Conservation (phyloP, 2,329 filamentous ascomycete genomes). For the Sclerotinia glacialis region DNA sequence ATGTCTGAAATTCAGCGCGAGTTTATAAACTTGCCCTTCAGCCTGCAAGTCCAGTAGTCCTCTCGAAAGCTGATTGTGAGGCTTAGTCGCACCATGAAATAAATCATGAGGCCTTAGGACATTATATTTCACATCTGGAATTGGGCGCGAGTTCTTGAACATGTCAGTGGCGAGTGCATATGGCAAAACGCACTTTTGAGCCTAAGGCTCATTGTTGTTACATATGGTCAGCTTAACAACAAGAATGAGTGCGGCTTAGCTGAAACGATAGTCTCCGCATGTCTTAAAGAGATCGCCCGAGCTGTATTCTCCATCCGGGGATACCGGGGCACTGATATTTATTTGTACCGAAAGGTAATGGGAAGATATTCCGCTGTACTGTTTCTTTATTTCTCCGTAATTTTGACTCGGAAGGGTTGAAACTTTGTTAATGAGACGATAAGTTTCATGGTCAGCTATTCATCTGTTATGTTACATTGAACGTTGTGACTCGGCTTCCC, state of each 20-base stretch:
- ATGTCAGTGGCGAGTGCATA: neutral
- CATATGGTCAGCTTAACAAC: neutral
- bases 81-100: neutral
- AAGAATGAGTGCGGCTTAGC: neutral
- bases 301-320: too few species aligned
- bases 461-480: neutral
- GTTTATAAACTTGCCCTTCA: neutral
- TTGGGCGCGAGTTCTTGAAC: neutral
- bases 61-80: accelerated
- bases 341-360: neutral
- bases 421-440: neutral
- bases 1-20: neutral
- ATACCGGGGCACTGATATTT: neutral
- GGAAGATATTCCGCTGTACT: too few species aligned
- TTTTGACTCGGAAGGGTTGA: neutral
- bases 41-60: neutral
- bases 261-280: neutral
- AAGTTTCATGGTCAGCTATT: neutral
- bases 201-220: neutral
- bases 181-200: neutral
- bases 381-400: neutral
- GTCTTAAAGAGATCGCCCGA: neutral
- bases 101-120: neutral
- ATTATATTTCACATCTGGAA: neutral
- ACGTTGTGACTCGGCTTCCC: neutral